Evolutionary conservation across 2,329 filamentous ascomycete species (phyloP).

Genomic region (Bipolaris cookei): DNA sequence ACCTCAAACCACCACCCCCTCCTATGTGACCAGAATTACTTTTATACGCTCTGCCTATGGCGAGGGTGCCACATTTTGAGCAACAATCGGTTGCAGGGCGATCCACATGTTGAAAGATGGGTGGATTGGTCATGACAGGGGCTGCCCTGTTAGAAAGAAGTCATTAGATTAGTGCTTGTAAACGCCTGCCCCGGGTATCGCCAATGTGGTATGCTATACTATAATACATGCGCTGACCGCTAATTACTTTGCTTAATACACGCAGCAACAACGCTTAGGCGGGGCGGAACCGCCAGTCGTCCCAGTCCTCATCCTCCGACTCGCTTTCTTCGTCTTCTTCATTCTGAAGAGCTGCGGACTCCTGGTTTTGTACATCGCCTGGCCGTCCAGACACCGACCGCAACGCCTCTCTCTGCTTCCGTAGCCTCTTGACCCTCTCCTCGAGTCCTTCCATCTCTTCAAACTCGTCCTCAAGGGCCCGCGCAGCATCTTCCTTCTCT

Average conservation of each 20-base stretch:
- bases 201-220: conserved; percentile 29
- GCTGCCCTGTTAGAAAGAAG: neutral
- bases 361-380: conserved; percentile 14
- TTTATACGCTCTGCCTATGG: neutral
- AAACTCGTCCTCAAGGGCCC: conserved; percentile 56
- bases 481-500: conserved; percentile 56
- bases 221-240: conserved; percentile 24
- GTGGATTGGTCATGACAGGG: conserved; percentile 2
- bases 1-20: conserved; percentile 6
- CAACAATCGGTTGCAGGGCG: neutral
- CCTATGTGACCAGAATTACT: neutral
- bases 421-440: conserved; percentile 52
- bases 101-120: neutral
- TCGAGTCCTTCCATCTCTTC: conserved; percentile 59
- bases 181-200: conserved; percentile 32
- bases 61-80: neutral
- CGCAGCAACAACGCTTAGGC: conserved; percentile 29
- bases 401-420: conserved; percentile 55
- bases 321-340: conserved; percentile 43
- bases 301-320: conserved; percentile 49
- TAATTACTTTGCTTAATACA: conserved; percentile 17
- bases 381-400: conserved; percentile 31
- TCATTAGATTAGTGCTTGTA: conserved; percentile 14
- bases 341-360: conserved; percentile 10
- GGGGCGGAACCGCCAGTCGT: conserved; percentile 48